Evolutionary conservation across 148 eudicot species (phyloP).

Genomic region (Heliosperma pusillum): DNA sequence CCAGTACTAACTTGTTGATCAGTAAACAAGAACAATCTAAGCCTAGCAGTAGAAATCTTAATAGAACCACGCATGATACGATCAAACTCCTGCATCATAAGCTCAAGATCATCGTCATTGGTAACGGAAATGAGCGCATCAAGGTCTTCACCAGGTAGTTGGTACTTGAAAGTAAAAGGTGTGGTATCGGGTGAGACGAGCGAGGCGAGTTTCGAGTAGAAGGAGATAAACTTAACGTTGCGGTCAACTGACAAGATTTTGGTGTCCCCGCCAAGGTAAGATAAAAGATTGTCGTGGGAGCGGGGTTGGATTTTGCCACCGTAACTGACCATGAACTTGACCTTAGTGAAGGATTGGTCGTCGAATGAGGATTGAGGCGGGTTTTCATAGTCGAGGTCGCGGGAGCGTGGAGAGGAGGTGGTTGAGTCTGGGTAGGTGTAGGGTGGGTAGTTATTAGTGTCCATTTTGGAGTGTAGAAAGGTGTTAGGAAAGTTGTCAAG

Average conservation of each 20-base stretch:
- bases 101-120: slow-evolving; percentile 83
- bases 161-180: slow-evolving; percentile 58
- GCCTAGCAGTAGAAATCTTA: slow-evolving; percentile 61
- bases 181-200: slow-evolving; percentile 23
- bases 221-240: slow-evolving; percentile 32
- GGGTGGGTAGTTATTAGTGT: slow-evolving; percentile 41
- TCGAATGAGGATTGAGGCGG: slow-evolving; percentile 49
- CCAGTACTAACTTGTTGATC: not conserved
- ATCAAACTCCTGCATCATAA: slow-evolving; percentile 92
- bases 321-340: slow-evolving; percentile 74
- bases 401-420: slow-evolving; percentile 76
- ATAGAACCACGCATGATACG: slow-evolving; percentile 50
- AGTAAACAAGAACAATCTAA: slow-evolving; percentile 60
- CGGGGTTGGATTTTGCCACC: slow-evolving; percentile 82
- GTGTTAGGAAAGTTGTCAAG: not conserved
- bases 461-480: slow-evolving; percentile 40
- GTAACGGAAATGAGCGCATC: slow-evolving; percentile 91
- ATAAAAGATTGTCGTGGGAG: slow-evolving; percentile 64
- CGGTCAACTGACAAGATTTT: slow-evolving; percentile 73
- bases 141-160: slow-evolving; percentile 82
- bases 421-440: slow-evolving; percentile 76
- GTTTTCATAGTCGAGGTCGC: slow-evolving; percentile 70
- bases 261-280: slow-evolving; percentile 84
- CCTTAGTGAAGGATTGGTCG: slow-evolving; percentile 36
- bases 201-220: slow-evolving; percentile 38